These are phyloP conservation scores for Moringa oleifera DNA, from an alignment of 345 rosid genomes.

Conservation along the genomic window DNA sequence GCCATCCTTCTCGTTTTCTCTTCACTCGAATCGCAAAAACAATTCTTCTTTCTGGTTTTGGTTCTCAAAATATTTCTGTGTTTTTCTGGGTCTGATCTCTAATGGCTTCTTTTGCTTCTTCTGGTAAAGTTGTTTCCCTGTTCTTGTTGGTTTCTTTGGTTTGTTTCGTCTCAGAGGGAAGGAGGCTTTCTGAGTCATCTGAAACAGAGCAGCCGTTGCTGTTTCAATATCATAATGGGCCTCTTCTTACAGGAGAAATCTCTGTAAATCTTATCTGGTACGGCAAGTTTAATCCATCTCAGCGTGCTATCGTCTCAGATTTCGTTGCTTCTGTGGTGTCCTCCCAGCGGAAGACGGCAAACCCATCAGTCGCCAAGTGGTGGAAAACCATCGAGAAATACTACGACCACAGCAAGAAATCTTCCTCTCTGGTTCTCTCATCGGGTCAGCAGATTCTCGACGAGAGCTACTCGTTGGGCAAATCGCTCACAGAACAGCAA, in stretches of 20 bases:
- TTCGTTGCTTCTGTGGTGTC: conserved; percentile 49
- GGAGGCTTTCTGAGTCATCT: conserved; percentile 25
- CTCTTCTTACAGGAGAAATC: conserved; percentile 61
- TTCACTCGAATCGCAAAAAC: conserved; percentile 8
- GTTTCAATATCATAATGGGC: conserved; percentile 63
- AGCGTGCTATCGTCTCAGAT: conserved; percentile 54
- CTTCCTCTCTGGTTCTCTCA: conserved; percentile 28
- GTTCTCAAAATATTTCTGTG: no score
- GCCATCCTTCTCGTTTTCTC: neutral
- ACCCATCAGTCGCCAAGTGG: conserved; percentile 75
- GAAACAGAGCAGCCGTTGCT: conserved; percentile 25
- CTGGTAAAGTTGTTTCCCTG: neutral
- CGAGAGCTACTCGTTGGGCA: conserved; percentile 58
- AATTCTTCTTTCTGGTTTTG: no score
- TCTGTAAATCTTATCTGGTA: conserved; percentile 75
- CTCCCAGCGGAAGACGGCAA: conserved; percentile 15
- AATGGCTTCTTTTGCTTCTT: neutral
- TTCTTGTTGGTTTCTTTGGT: neutral
- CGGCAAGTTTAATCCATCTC: conserved; percentile 68
- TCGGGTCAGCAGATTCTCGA: conserved; percentile 51
- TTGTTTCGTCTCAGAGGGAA: conserved; percentile 17
- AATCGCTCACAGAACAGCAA: conserved; percentile 46
- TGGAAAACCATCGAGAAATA: conserved; percentile 63
- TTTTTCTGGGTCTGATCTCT: neutral
- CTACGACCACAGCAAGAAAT: conserved; percentile 35